These are phyloP conservation scores for Tolypocladium cylindrosporum DNA, from an alignment of 2,329 filamentous ascomycete species.

Conservation along the genomic window DNA sequence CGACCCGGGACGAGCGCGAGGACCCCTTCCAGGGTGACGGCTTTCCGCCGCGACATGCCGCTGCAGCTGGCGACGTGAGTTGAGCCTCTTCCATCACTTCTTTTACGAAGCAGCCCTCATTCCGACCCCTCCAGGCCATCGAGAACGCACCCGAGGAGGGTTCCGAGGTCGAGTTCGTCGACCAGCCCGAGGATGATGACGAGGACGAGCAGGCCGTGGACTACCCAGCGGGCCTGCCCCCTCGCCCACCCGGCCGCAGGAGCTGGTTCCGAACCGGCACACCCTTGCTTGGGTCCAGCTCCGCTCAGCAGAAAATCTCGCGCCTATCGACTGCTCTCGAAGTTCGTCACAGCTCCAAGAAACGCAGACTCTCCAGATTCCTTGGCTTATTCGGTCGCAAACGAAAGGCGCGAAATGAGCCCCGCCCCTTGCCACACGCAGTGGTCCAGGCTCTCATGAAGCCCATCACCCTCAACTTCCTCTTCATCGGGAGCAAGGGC, in stretches of 20 bases:
- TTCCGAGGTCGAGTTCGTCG: not conserved
- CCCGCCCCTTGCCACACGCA: constrained; percentile 4
- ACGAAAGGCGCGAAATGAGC: constrained; percentile 12
- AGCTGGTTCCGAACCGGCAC: constrained; percentile 16
- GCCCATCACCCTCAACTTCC: constrained; percentile 20
- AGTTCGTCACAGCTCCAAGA: constrained; percentile 5
- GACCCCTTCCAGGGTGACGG: constrained; percentile 25
- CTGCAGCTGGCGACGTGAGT: not conserved
- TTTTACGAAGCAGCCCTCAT: not conserved
- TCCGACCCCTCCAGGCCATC: not conserved
- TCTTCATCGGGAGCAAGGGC: constrained; percentile 23
- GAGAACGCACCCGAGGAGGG: not conserved
- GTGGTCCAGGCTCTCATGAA: constrained; percentile 1
- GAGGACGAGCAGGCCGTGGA: constrained; percentile 9
- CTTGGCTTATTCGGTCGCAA: constrained; percentile 17
- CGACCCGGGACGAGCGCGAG: constrained; percentile 22
- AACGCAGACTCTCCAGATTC: constrained; percentile 1
- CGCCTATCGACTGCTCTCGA: constrained; percentile 5
- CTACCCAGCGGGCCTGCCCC: constrained; percentile 1
- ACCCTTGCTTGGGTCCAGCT: constrained; percentile 12
- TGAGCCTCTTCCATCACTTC: not conserved
- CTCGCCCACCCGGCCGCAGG: constrained; percentile 9
- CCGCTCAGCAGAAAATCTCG: not conserved
- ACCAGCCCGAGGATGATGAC: not conserved
- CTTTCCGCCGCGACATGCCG: constrained; percentile 13